Evolutionary conservation across 495 filamentous ascomycete species (phyloP).

Genomic region (Podospora australis): DNA sequence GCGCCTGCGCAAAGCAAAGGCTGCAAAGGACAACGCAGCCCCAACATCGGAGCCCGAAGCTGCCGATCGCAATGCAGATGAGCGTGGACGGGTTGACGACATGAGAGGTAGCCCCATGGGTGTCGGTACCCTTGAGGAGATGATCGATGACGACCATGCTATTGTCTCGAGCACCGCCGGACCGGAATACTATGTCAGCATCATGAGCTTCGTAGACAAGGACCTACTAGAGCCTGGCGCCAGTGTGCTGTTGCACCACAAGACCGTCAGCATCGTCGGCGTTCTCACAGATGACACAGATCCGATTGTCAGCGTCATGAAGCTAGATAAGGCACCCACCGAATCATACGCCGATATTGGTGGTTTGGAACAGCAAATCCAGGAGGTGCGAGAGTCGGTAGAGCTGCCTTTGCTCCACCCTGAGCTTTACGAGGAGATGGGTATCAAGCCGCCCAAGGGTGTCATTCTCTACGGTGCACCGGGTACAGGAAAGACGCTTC

Average conservation of each 20-base stretch:
- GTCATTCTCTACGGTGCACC: conserved; percentile 98
- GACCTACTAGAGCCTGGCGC: conserved; percentile 95
- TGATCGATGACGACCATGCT: conserved; percentile 99
- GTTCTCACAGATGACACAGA: conserved; percentile 96
- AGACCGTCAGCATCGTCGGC: conserved; percentile 95
- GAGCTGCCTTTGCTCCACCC: conserved; percentile 94
- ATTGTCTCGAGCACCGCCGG: conserved; percentile 97
- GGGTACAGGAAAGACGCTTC: conserved; percentile 93
- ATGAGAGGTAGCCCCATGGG: conserved; percentile 99
- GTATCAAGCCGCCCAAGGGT: conserved; percentile 98
- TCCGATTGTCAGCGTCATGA: conserved; percentile 96
- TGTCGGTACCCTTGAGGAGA: conserved; percentile 93
- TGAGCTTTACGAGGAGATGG: conserved; percentile 99
- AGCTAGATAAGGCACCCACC: conserved; percentile 96
- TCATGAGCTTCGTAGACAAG: conserved; percentile 99
- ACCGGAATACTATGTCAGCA: conserved; percentile 98
- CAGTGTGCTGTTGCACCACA: conserved; percentile 93
- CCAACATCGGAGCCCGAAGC: conserved; percentile 56
- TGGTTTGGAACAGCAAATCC: conserved; percentile 89
- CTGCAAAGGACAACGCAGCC: conserved; percentile 58
- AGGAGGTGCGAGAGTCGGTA: conserved; percentile 95
- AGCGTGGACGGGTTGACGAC: conserved; percentile 93
- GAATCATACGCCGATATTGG: conserved; percentile 99
- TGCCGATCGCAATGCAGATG: conserved; percentile 78
- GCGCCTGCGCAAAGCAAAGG: conserved; percentile 83